Evolutionary conservation across 2,329 filamentous ascomycete species (phyloP).

Genomic region (Ophiocordyceps australis): DNA sequence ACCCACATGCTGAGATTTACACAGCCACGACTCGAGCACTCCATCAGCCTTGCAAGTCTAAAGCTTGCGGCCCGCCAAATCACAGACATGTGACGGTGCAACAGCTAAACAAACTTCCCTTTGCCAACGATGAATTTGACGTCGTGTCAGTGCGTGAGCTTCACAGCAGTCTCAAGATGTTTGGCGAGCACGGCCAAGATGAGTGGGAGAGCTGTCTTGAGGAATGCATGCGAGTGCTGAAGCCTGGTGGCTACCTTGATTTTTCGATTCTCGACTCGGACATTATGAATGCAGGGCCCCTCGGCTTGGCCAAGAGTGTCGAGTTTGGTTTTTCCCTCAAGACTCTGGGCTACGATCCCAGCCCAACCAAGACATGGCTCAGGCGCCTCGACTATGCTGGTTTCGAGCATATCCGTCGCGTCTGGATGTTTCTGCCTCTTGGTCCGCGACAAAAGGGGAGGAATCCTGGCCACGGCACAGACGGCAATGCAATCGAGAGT

Average conservation of each 20-base stretch:
- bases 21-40: slow-evolving; percentile 65
- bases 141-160: slow-evolving; percentile 79
- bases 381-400: slow-evolving; percentile 54
- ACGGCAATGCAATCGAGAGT: slow-evolving; percentile 41
- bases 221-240: slow-evolving; percentile 81
- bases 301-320: slow-evolving; percentile 66
- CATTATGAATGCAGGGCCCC: slow-evolving; percentile 66
- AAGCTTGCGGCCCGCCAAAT: slow-evolving; percentile 70
- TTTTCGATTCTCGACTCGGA: slow-evolving; percentile 83
- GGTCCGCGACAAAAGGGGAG: slow-evolving; percentile 23
- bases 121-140: slow-evolving; percentile 74
- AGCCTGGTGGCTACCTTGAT: slow-evolving; percentile 84
- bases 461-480: slow-evolving; percentile 20
- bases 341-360: slow-evolving; percentile 77
- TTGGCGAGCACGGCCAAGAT: slow-evolving; percentile 49
- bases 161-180: slow-evolving; percentile 65
- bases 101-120: slow-evolving; percentile 65
- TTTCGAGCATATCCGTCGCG: slow-evolving; percentile 65
- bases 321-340: slow-evolving; percentile 86
- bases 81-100: slow-evolving; percentile 70
- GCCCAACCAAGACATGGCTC: slow-evolving; percentile 67
- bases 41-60: slow-evolving; percentile 52
- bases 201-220: slow-evolving; percentile 75
- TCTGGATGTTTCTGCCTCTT: slow-evolving; percentile 81
- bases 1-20: slow-evolving; percentile 71